Conservation (phyloP, 768 basidiomycete genomes). For the Auricularia sp. region DNA sequence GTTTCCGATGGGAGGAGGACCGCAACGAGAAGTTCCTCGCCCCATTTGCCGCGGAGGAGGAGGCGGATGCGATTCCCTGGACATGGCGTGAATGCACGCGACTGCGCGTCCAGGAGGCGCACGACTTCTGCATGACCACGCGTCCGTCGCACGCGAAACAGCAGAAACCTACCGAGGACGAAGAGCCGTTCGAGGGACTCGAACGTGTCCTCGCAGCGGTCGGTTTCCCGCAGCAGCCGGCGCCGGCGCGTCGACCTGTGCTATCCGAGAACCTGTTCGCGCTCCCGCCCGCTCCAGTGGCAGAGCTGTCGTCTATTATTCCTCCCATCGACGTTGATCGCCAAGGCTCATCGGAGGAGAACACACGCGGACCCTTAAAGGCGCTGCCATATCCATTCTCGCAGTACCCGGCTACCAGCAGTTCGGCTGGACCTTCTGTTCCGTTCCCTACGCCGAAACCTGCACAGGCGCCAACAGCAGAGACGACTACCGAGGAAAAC, state of each 20-base stretch:
- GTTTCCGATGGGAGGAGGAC: conserved; percentile 73
- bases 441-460: conserved; percentile 57
- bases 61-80: conserved; percentile 56
- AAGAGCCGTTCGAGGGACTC: conserved; percentile 39
- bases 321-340: conserved; percentile 31
- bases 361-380: conserved; percentile 35
- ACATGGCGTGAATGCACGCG: conserved; percentile 66
- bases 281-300: conserved; percentile 26
- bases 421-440: conserved; percentile 28
- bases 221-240: conserved; percentile 39
- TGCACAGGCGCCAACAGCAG: conserved; percentile 26
- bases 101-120: conserved; percentile 64
- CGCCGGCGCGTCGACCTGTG: conserved; percentile 47
- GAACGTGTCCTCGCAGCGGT: conserved; percentile 51
- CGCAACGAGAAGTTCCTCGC: conserved; percentile 1
- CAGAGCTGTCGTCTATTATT: conserved; percentile 31
- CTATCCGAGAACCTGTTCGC: conserved; percentile 59
- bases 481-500: conserved; percentile 22
- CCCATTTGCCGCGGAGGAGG: conserved; percentile 32
- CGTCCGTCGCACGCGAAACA: conserved; percentile 4
- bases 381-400: conserved; percentile 65
- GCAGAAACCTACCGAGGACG: conserved; percentile 5
- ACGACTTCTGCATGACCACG: conserved; percentile 62
- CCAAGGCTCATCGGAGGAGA: conserved; percentile 39
- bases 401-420: conserved; percentile 43